Base-by-base conservation (phyloP, 768 basidiomycete genomes). In the Porphyrellus cyaneotinctus region DNA sequence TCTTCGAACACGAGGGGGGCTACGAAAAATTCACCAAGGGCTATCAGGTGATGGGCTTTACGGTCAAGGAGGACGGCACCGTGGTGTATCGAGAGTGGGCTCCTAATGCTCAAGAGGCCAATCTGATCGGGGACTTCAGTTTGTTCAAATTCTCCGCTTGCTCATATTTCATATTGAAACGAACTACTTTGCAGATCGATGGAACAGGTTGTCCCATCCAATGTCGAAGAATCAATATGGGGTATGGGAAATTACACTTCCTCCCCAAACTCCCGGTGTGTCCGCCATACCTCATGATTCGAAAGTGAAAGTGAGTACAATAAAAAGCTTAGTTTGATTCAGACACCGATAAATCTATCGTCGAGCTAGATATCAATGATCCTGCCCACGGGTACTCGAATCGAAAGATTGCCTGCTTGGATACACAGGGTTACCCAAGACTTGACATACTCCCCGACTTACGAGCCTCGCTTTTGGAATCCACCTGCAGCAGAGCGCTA, bases 401-500 rank as follows among this genome's bases (percentile, higher is more conserved):
- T 97, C 56, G 97, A 99, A 67, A 85, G 95, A 35, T 67, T 98
- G 36, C 95, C 97, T 5, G 84, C 89, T 5, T 99, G 95, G 97
- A 94, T 92, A 63, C 85, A 72, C 51, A 90, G 95, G 55, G 95
- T 98, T 56, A 97, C 95, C 6, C 97, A 99, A 68, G 93, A 99
- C 67, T 74, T 98, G 52, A 67, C 72, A 43, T 82, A 91, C 38
- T 98, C 97, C 17, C 90, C 93, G 14, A 80, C 90, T 7, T 99
- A 95, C 69, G 97, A 99, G 55, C 91, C 92, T 18, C 85, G 91
- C n/a, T 97, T 99, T 72, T 99, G 97, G 97, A 97, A 98, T 68
- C 97, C 97, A 2, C 85, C 91, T 18, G 64, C 74, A 36, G 72
- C 78, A 23, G 74, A 90, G 57, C 74, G 65, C 43, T 97, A 97